Percentiles rank a stretch among this genome's conserved stretches.
Evolutionary conservation across 2,329 filamentous ascomycete species (phyloP).

Genomic region (Colletotrichum sp.): DNA sequence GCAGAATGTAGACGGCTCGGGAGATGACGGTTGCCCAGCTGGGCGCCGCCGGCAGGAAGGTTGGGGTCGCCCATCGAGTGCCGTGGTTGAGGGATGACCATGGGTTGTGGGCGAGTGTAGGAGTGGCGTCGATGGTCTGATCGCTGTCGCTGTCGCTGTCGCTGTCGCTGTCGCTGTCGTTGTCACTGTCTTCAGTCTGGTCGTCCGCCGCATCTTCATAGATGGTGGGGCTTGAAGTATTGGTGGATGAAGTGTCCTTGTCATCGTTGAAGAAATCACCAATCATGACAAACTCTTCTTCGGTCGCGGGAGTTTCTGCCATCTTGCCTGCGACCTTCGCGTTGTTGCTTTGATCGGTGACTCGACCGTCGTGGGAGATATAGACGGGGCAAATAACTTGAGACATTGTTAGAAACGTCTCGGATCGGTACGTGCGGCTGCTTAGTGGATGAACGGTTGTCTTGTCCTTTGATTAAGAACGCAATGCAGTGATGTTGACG

Average conservation of each 20-base stretch:
- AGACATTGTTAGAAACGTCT: background rate
- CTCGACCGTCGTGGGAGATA: background rate
- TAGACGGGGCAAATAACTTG: background rate
- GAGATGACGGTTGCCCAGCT: background rate
- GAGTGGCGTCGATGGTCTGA: background rate
- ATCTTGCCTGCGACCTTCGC: background rate
- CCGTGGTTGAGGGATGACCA: background rate
- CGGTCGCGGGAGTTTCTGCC: background rate
- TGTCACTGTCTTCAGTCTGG: background rate
- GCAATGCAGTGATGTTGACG: too few relatives aligned
- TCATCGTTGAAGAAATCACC: background rate
- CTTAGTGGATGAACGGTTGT: too few relatives aligned
- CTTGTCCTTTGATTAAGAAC: too few relatives aligned
- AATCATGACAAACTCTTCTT: background rate
- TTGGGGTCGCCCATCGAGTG: background rate
- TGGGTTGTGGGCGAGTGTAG: background rate
- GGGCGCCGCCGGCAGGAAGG: background rate
- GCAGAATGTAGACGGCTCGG: background rate
- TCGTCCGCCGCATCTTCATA: background rate
- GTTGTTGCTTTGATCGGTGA: background rate
- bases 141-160: background rate
- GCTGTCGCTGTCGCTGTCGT: background rate
- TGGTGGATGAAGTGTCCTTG: background rate
- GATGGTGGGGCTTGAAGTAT: background rate
- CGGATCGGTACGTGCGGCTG: too few relatives aligned